These are phyloP conservation scores for Geranium brycei DNA, from an alignment of 345 rosid genomes.

Conservation along the genomic window DNA sequence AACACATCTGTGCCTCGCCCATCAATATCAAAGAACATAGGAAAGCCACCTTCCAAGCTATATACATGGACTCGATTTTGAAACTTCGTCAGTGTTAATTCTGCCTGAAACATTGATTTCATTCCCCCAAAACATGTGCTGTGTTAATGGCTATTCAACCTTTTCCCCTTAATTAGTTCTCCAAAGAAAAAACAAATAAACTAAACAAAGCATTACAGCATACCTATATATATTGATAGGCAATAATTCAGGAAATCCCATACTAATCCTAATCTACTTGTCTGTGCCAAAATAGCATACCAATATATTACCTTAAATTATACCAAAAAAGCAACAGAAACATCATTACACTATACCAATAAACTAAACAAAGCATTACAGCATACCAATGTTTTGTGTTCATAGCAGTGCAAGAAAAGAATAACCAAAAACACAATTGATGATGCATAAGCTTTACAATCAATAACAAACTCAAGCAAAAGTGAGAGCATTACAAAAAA, in stretches of 20 bases:
- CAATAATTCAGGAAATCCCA: too few relatives aligned
- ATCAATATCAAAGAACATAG: constrained; percentile 77
- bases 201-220: too few relatives aligned
- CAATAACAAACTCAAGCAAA: background rate
- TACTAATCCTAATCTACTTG: too few relatives aligned
- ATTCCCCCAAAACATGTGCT: background rate
- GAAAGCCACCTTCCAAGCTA: constrained; percentile 68
- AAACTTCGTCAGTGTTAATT: constrained; percentile 67
- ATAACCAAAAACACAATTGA: background rate
- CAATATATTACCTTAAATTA: too few relatives aligned
- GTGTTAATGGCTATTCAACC: background rate
- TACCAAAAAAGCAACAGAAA: background rate
- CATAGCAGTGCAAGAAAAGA: background rate
- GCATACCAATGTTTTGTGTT: background rate
- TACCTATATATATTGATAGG: too few relatives aligned
- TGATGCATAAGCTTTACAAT: background rate
- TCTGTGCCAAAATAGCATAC: too few relatives aligned
- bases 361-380: background rate
- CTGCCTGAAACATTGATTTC: constrained; percentile 34
- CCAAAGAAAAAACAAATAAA: background rate
- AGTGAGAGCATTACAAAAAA: too few relatives aligned
- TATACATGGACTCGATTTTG: constrained; percentile 71
- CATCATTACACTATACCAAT: background rate
- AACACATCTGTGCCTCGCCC: constrained; percentile 77
- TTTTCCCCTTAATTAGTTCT: background rate